Evolutionary conservation across 2,329 filamentous ascomycete genomes (phyloP).

Genomic region (Colletotrichum falcatum): DNA sequence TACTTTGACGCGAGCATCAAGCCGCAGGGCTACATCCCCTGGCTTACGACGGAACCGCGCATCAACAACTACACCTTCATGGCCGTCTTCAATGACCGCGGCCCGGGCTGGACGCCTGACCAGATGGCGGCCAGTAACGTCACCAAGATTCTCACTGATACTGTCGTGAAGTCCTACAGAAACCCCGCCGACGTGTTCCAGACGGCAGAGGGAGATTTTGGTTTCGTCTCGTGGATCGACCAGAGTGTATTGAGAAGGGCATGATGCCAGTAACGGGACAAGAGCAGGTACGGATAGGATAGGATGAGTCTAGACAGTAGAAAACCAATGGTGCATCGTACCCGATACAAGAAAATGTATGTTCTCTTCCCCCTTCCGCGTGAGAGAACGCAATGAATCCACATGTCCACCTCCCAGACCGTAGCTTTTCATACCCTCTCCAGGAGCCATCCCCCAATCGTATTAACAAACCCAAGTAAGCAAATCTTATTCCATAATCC

Average conservation of each 20-base stretch:
- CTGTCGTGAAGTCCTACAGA: slow-evolving; percentile 46
- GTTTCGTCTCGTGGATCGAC: slow-evolving; percentile 39
- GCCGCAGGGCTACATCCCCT: slow-evolving; percentile 66
- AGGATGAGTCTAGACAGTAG: neutral
- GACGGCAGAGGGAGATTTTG: slow-evolving; percentile 25
- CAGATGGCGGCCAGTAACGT: slow-evolving; percentile 55
- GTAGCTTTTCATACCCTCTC: neutral
- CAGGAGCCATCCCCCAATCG: neutral
- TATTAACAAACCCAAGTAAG: neutral
- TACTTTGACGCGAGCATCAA: slow-evolving; percentile 67
- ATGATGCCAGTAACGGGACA: neutral
- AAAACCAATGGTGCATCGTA: neutral
- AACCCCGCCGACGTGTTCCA: slow-evolving; percentile 36
- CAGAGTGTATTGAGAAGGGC: slow-evolving; percentile 34
- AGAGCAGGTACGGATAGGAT: neutral
- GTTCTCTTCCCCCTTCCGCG: neutral
- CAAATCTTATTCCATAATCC: neutral
- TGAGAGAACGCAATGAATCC: neutral
- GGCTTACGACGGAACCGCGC: slow-evolving; percentile 56
- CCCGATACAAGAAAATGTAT: neutral
- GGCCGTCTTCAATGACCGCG: slow-evolving; percentile 65
- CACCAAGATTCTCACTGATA: slow-evolving; percentile 58
- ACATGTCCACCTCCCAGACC: neutral
- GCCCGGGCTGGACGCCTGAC: slow-evolving; percentile 65
- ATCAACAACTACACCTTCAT: slow-evolving; percentile 62